These are phyloP conservation scores for Mycena alexandri DNA, from an alignment of 768 basidiomycete genomes.

Conservation along the genomic window DNA sequence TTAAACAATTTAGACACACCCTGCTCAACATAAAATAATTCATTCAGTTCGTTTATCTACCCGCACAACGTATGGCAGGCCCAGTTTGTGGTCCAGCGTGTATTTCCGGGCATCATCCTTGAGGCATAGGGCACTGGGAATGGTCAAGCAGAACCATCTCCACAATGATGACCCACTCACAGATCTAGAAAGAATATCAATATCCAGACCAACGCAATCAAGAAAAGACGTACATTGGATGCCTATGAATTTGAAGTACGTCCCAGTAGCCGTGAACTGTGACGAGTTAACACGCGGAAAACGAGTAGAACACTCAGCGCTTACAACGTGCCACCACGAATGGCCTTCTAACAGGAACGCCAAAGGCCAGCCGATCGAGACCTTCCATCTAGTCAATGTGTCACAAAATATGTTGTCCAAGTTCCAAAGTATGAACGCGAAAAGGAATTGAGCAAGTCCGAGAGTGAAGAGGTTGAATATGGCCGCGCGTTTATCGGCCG, in stretches of 20 bases:
- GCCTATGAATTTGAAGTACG: conserved; percentile 65
- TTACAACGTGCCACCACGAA: conserved; percentile 81
- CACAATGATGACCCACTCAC: conserved; percentile 45
- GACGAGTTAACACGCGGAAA: neutral
- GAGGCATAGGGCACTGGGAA: conserved; percentile 65
- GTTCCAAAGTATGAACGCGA: conserved; percentile 85
- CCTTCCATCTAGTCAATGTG: conserved; percentile 67
- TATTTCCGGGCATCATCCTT: conserved; percentile 71
- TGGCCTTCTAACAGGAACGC: conserved; percentile 81
- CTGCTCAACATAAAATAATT: conserved; percentile 24
- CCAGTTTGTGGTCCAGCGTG: conserved; percentile 53
- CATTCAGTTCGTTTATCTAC: conserved; percentile 36
- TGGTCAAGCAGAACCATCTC: conserved; percentile 33
- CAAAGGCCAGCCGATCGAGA: conserved; percentile 69
- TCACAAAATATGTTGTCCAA: conserved; percentile 84
- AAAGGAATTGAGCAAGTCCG: conserved; percentile 68
- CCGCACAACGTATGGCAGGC: conserved; percentile 63
- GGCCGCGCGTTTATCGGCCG: conserved; percentile 53
- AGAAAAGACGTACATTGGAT: conserved; percentile 59
- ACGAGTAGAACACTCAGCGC: neutral
- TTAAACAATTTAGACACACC: neutral
- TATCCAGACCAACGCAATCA: conserved; percentile 1
- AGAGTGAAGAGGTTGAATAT: conserved; percentile 62
- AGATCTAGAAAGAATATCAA: conserved; percentile 50
- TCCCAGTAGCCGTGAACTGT: conserved; percentile 57